Conservation (phyloP, 2,329 filamentous ascomycete genomes). For the Trichoderma harzianum region DNA sequence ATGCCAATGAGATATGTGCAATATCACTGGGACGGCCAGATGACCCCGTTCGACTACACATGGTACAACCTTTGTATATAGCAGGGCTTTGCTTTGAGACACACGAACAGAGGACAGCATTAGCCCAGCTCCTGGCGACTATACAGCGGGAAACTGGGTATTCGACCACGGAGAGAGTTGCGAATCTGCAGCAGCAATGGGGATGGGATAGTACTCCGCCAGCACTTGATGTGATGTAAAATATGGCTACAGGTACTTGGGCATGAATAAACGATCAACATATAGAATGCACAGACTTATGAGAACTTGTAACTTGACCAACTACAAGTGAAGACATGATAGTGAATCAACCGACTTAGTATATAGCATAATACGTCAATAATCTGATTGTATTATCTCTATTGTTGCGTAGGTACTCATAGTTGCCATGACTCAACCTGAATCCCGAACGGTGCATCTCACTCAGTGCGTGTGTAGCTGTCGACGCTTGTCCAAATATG, state of each 20-base stretch:
- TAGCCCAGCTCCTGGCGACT: slow-evolving; percentile 9
- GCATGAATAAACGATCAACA: background rate
- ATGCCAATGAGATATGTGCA: slow-evolving; percentile 18
- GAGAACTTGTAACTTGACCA: background rate
- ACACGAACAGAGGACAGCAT: slow-evolving; percentile 11
- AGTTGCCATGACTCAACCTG: background rate
- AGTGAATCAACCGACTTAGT: background rate
- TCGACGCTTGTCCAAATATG: background rate
- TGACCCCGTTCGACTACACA: slow-evolving; percentile 14
- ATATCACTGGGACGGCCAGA: slow-evolving; percentile 17
- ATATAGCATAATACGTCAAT: background rate
- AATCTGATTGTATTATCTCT: background rate
- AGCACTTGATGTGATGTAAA: background rate
- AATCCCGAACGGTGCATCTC: background rate
- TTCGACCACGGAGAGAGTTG: slow-evolving; percentile 15
- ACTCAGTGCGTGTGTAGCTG: background rate
- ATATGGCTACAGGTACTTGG: background rate
- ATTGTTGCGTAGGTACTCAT: background rate
- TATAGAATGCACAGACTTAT: background rate
- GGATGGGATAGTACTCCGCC: slow-evolving; percentile 6
- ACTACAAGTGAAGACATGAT: background rate
- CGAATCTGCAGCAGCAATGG: background rate
- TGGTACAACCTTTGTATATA: slow-evolving; percentile 18
- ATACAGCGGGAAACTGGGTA: slow-evolving; percentile 16
- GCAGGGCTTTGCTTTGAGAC: slow-evolving; percentile 19